These are phyloP conservation scores for Eragrostis tef DNA, from an alignment of 202 grass and related monocot species.

Conservation along the genomic window DNA sequence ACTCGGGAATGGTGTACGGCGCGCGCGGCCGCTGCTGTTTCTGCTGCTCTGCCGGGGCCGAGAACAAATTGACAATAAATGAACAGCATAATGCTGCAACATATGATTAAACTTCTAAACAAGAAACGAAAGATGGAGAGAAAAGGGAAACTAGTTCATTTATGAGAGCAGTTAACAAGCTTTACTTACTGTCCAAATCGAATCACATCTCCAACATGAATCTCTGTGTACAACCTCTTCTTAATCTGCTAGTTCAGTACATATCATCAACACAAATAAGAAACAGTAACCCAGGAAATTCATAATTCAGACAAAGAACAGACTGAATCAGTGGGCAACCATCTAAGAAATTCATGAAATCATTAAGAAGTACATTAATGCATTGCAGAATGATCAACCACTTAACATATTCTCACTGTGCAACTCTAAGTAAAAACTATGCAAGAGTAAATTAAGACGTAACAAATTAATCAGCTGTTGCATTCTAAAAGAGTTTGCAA, in stretches of 20 bases:
- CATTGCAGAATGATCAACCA: background rate
- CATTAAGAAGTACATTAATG: background rate
- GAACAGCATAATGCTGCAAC: constrained; percentile 25
- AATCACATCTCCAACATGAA: constrained; percentile 94
- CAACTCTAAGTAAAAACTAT: background rate
- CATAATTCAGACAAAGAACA: background rate
- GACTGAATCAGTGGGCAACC: background rate
- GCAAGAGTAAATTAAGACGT: too few relatives aligned
- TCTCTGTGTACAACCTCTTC: constrained; percentile 74
- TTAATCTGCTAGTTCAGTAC: constrained; percentile 61
- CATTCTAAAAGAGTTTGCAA: background rate
- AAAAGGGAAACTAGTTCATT: constrained; percentile 3
- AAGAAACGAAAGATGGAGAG: constrained; percentile 21
- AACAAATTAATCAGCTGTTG: too few relatives aligned
- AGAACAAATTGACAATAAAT: constrained; percentile 19
- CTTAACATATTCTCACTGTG: background rate
- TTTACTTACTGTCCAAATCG: constrained; percentile 91
- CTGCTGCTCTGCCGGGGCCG: too few relatives aligned
- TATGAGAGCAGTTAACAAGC: constrained; percentile 28
- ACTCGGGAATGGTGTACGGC: constrained; percentile 78
- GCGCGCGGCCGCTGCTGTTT: constrained; percentile 47
- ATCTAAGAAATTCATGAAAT: background rate
- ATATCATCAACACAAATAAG: constrained; percentile 35
- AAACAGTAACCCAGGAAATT: background rate
- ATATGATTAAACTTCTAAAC: constrained; percentile 1